These are phyloP conservation scores for Apostasia shenzhenica DNA, from an alignment of 106 monocot species.

Conservation along the genomic window DNA sequence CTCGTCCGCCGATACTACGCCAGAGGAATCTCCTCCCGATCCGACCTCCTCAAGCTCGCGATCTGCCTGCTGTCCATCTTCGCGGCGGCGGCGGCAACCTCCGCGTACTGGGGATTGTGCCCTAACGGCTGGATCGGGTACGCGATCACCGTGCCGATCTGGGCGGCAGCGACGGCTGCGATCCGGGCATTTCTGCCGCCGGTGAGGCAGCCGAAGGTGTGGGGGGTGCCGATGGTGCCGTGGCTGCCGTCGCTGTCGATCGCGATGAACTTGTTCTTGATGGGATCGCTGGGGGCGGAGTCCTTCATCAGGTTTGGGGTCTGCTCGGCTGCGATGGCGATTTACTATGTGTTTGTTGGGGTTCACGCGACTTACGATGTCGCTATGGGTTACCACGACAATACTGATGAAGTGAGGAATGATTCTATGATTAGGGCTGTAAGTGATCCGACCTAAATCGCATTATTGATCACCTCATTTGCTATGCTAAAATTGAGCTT, in stretches of 20 bases:
- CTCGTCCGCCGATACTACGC: constrained; percentile 51
- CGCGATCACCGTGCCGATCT: constrained; percentile 22
- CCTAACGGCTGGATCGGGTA: constrained; percentile 48
- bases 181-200: constrained; percentile 31
- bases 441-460: too few relatives aligned
- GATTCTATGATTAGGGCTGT: too few relatives aligned
- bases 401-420: neutral
- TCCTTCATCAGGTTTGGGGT: constrained; percentile 64
- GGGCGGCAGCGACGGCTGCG: constrained; percentile 45
- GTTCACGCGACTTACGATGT: constrained; percentile 77
- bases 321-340: constrained; percentile 47
- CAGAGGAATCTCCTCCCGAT: constrained; percentile 10
- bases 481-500: too few relatives aligned
- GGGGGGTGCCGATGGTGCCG: constrained; percentile 74
- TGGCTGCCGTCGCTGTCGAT: constrained; percentile 74
- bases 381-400: constrained; percentile 15
- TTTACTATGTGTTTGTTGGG: constrained; percentile 59
- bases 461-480: too few relatives aligned
- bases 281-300: constrained; percentile 58
- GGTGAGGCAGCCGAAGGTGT: constrained; percentile 42
- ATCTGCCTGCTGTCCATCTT: constrained; percentile 23
- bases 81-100: constrained; percentile 28
- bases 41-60: constrained; percentile 20
- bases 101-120: constrained; percentile 48
- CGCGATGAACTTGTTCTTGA: constrained; percentile 62